Evolutionary conservation across 129 eudicot genomes (phyloP).

Genomic region (Artemisia annua): DNA sequence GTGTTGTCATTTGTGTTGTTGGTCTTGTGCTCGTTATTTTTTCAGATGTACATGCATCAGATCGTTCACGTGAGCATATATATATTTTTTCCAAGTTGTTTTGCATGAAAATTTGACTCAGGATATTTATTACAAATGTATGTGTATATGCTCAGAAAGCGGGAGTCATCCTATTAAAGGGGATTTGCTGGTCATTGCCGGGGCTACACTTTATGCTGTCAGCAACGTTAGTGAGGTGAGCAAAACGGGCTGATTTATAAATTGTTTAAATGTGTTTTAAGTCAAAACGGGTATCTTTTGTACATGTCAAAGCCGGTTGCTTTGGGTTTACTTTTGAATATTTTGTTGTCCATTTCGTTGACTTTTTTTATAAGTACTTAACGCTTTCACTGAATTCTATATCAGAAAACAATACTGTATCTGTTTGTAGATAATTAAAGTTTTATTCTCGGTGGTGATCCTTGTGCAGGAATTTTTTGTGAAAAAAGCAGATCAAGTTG

Average conservation of each 20-base stretch:
- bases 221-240: constrained; percentile 86
- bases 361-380: too few relatives aligned
- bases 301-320: too few relatives aligned
- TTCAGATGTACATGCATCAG: constrained; percentile 87
- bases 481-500: constrained; percentile 75
- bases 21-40: constrained; percentile 78
- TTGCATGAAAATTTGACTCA: neutral
- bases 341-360: too few relatives aligned
- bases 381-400: too few relatives aligned
- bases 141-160: constrained; percentile 40
- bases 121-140: constrained; percentile 5
- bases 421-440: too few relatives aligned
- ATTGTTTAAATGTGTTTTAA: too few relatives aligned
- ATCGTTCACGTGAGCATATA: constrained; percentile 65
- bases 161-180: constrained; percentile 81
- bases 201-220: constrained; percentile 88
- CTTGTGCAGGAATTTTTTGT: constrained; percentile 74
- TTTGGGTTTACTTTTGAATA: too few relatives aligned
- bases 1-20: constrained; percentile 74
- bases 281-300: too few relatives aligned
- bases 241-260: neutral
- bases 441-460: neutral
- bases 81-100: neutral
- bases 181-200: constrained; percentile 72
- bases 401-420: too few relatives aligned